phyloP scores from a whole-genome alignment of 441 rosid species.

The Populus hybrid region DNA sequence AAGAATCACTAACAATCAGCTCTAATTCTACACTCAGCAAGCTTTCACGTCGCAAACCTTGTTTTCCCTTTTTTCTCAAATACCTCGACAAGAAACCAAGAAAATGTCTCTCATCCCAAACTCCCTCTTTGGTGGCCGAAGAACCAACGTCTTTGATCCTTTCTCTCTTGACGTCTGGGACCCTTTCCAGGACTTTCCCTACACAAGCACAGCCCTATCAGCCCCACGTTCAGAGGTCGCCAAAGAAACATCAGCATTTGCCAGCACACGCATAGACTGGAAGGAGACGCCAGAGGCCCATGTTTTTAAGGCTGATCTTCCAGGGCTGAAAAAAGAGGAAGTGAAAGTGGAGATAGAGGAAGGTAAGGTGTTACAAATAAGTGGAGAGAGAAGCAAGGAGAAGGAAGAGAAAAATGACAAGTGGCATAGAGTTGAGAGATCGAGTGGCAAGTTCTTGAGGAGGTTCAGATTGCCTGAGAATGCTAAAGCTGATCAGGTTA shows the following conservation, averaged over 20 bases:
- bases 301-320: constrained; percentile 31
- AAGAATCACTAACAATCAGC: background rate
- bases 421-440: constrained; percentile 36
- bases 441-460: constrained; percentile 33
- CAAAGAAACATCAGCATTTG: constrained; percentile 16
- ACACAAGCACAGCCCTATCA: background rate
- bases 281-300: constrained; percentile 37
- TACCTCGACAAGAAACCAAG: background rate
- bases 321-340: constrained; percentile 8
- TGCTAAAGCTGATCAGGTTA: too few relatives aligned
- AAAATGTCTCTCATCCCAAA: too few relatives aligned
- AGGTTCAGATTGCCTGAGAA: constrained; percentile 17
- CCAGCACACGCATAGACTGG: constrained; percentile 34
- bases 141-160: too few relatives aligned
- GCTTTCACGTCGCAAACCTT: background rate
- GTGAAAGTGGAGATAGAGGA: background rate
- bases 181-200: background rate
- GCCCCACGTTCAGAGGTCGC: background rate
- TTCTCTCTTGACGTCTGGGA: too few relatives aligned
- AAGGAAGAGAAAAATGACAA: constrained; percentile 24
- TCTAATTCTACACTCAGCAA: too few relatives aligned
- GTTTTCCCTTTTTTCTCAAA: background rate
- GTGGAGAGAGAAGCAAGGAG: constrained; percentile 29
- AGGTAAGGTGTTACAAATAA: constrained; percentile 28
- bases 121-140: too few relatives aligned